A percentile compares a stretch with the other conserved stretches of the same genome.
Conservation (phyloP, 352 stramenopile species). For the Phytophthora palmivora region DNA sequence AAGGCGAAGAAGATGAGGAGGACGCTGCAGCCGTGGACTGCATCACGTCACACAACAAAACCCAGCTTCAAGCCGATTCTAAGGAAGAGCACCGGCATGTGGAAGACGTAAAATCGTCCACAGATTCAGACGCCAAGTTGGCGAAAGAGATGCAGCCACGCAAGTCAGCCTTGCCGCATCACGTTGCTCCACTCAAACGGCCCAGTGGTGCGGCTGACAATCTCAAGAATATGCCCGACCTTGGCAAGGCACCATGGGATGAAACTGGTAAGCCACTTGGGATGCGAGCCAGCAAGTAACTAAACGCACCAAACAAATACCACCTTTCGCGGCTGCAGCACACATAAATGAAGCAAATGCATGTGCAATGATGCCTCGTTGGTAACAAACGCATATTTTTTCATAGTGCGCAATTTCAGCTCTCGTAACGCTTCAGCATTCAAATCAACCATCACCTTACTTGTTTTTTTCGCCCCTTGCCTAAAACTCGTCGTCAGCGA, state of each 20-base stretch:
- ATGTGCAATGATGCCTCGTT: constrained; percentile 1
- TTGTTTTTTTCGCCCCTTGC: neutral
- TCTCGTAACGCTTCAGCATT: constrained; percentile 27
- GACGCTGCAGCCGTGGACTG: constrained; percentile 39
- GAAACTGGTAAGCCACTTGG: constrained; percentile 73
- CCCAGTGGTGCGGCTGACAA: constrained; percentile 45
- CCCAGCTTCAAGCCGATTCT: constrained; percentile 44
- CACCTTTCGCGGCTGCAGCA: constrained; percentile 5
- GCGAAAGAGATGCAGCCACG: constrained; percentile 53
- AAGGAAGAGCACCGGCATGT: constrained; percentile 68
- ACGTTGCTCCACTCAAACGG: constrained; percentile 78
- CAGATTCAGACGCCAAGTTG: constrained; percentile 52
- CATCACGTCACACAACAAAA: constrained; percentile 31
- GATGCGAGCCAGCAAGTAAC: constrained; percentile 58
- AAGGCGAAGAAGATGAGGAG: constrained; percentile 59
- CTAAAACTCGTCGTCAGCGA: constrained; percentile 51
- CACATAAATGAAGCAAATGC: constrained; percentile 13
- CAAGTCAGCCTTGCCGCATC: constrained; percentile 81
- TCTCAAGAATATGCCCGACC: constrained; percentile 73
- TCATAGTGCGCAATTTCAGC: constrained; percentile 25
- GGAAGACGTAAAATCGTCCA: constrained; percentile 59
- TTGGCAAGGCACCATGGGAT: constrained; percentile 82
- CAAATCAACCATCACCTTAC: constrained; percentile 2
- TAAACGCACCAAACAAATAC: constrained; percentile 1
- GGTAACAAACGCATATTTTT: constrained; percentile 12